phyloP scores from a whole-genome alignment of 345 rosid species.

The Eucalyptus victrix region DNA sequence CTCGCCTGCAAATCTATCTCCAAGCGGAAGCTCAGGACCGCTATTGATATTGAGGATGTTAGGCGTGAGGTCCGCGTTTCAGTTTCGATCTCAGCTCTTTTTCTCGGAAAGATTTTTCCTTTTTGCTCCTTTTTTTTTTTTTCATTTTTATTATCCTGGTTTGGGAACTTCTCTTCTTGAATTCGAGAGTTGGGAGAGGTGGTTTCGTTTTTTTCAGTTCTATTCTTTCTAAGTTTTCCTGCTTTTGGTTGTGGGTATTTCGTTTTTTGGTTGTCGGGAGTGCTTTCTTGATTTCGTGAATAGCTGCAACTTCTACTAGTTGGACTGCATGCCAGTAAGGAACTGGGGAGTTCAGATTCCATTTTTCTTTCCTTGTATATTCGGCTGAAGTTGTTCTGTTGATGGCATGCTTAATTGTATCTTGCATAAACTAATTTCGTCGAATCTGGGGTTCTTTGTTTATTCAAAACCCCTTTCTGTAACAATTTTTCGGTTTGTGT shows the following conservation, averaged over 20 bases:
- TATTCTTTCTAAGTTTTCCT: not conserved
- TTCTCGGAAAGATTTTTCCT: not conserved
- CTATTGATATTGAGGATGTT: constrained; percentile 84
- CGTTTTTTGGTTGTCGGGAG: not conserved
- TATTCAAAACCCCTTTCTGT: not conserved
- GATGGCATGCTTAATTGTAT: not conserved
- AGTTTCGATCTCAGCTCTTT: not conserved
- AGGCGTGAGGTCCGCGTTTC: constrained; percentile 42
- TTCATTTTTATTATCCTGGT: not conserved
- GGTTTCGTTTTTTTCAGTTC: not conserved
- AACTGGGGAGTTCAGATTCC: not conserved
- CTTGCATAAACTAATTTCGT: not conserved
- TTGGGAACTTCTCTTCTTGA: not conserved
- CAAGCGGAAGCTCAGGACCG: constrained; percentile 79
- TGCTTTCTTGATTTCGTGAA: not conserved
- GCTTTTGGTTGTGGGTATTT: not conserved
- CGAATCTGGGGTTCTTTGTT: not conserved
- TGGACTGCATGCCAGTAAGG: not conserved
- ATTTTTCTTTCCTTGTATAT: not conserved
- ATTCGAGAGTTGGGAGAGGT: not conserved
- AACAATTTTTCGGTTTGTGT: not conserved
- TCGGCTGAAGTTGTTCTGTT: not conserved
- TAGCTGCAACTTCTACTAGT: not conserved
- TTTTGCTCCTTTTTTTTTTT: not conserved
- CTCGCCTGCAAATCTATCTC: constrained; percentile 90